Base-by-base conservation (phyloP, 2,329 filamentous ascomycete genomes). In the Hypoxylon sp. region DNA sequence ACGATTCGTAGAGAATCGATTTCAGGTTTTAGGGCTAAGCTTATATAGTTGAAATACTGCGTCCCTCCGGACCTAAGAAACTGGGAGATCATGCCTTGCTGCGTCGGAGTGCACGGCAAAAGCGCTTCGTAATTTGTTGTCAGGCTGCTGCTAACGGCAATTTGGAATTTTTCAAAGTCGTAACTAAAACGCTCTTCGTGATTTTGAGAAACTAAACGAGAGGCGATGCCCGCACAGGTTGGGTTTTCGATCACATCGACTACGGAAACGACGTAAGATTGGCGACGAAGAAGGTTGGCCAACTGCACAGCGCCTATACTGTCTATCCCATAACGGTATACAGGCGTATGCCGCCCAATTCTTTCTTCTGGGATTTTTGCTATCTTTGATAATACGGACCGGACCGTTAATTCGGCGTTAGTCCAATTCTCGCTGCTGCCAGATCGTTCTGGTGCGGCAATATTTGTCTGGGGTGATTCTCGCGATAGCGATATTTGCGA, bases 291-390 rank as follows among this genome's bases (percentile, higher is more conserved):
- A 26, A 85, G 81, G 1, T 88, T 85, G 0, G 94, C 92, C 9
- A 97, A 84, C 75, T 97, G 94, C 4, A 91, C 86, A 0, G 94
- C 92, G 67, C 92, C 94, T 74, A 98, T 96, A 77, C 94, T 98
- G 79, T 98, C 94, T 3, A 98, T 82, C 0, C 95, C 95, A n/a
- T 97, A 87, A 64, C 92, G 90, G 74, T 95, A 97, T 53, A 98
- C 93, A 0, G 92, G 94, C 0, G 89, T 93, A 9, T 86, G 77
- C 11, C 84, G 84, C 3, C 77, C 74, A 51, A 97, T 90, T 0
- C 80, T 81, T 0, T 83, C 74, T 1, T 77, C 62, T 0, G 86
- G 77, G 3, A 86, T 79, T 1, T 83, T 81, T 0, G 91, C 89
- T 24, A 96, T 83, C 5, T 80, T 80, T 0, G 88, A 84, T 17